These are phyloP conservation scores for Powellomyces hirtus DNA, from an alignment of 192 early-diverging fungal genomes.

Conservation along the genomic window DNA sequence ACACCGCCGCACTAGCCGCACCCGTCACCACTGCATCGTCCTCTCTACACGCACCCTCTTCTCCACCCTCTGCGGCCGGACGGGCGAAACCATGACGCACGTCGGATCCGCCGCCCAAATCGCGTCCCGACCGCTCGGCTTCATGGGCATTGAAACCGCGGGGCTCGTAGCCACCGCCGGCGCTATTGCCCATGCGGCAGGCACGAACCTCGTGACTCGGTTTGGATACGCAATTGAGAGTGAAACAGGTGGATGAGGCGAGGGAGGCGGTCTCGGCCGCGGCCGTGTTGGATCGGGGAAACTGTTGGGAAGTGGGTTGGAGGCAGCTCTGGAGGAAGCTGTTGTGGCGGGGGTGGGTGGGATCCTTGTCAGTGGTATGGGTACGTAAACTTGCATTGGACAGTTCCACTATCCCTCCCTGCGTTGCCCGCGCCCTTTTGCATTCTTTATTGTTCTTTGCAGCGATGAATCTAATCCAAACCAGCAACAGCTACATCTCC, in stretches of 20 bases:
- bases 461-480: slow-evolving; percentile 1
- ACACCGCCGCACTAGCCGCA: neutral
- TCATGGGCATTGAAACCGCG: slow-evolving; percentile 18
- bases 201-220: slow-evolving; percentile 22
- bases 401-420: neutral
- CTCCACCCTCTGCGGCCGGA: slow-evolving; percentile 30
- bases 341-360: slow-evolving; percentile 30
- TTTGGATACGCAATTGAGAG: slow-evolving; percentile 34
- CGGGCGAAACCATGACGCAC: slow-evolving; percentile 29
- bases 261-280: slow-evolving; percentile 2
- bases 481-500: slow-evolving; percentile 19
- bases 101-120: slow-evolving; percentile 34
- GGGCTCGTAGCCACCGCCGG: slow-evolving; percentile 28
- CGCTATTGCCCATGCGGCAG: slow-evolving; percentile 26
- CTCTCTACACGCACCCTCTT: slow-evolving; percentile 6
- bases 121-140: slow-evolving; percentile 18
- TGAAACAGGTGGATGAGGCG: neutral
- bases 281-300: slow-evolving; percentile 18
- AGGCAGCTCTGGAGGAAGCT: slow-evolving; percentile 32
- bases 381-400: slow-evolving; percentile 9
- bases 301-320: slow-evolving; percentile 22
- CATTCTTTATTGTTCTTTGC: neutral
- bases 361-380: slow-evolving; percentile 30
- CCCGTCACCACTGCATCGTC: neutral
- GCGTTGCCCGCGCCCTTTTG: neutral